phyloP scores from a whole-genome alignment of 495 filamentous ascomycete species.

The Halenospora varia region DNA sequence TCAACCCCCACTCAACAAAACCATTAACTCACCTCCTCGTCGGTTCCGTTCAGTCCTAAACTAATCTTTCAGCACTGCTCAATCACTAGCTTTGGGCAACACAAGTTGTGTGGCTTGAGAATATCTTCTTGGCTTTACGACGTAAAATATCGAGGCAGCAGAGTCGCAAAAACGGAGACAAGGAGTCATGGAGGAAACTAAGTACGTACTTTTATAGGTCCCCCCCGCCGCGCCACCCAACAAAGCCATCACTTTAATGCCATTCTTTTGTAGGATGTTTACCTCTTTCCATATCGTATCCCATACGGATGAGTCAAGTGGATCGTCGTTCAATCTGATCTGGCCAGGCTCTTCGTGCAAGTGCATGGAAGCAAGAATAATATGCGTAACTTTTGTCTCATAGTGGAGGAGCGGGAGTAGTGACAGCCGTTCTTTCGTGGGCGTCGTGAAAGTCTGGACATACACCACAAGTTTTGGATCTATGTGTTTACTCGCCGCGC shows the following conservation, averaged over 20 bases:
- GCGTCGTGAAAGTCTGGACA: conserved; percentile 37
- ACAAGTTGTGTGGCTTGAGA: too few species aligned
- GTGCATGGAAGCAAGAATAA: conserved; percentile 42
- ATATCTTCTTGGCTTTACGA: too few species aligned
- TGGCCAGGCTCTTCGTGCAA: conserved; percentile 37
- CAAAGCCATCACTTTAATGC: conserved; percentile 40
- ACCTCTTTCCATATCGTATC: conserved; percentile 36
- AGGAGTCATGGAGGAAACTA: background rate
- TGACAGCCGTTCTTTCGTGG: conserved; percentile 29
- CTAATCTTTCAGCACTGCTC: too few species aligned
- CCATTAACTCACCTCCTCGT: conserved; percentile 16
- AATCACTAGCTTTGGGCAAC: too few species aligned
- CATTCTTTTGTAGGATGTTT: conserved; percentile 34
- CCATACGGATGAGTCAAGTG: conserved; percentile 25
- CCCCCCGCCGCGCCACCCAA: conserved; percentile 34
- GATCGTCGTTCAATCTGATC: conserved; percentile 42
- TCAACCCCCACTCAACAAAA: background rate
- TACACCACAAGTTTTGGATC: conserved; percentile 36
- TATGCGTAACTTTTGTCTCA: conserved; percentile 39
- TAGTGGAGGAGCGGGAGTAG: conserved; percentile 40
- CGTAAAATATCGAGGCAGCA: too few species aligned
- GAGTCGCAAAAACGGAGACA: background rate
- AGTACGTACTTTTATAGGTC: conserved; percentile 27
- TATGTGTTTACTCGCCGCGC: background rate
- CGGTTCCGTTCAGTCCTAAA: conserved; percentile 29